Evolutionary conservation across 139 green algal genomes (phyloP).

Genomic region (Chlorella sp.): DNA sequence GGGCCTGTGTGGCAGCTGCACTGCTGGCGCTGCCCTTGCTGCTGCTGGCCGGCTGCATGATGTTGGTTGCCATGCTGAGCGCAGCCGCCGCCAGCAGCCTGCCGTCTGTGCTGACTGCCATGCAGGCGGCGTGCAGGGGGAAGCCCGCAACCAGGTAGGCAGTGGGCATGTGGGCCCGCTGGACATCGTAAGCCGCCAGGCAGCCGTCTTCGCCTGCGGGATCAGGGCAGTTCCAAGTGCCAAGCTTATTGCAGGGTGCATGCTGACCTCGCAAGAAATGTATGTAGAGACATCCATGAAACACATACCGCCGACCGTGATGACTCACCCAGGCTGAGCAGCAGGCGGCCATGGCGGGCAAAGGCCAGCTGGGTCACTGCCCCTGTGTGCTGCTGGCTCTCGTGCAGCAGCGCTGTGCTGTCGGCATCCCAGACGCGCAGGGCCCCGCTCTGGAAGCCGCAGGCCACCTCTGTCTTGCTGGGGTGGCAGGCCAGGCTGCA

Average conservation of each 20-base stretch:
- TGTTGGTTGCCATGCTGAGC: background rate
- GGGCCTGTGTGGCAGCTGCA: background rate
- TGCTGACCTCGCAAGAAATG: background rate
- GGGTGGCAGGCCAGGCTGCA: constrained; percentile 59
- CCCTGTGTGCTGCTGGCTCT: constrained; percentile 73
- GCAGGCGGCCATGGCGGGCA: constrained; percentile 52
- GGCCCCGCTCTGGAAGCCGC: constrained; percentile 66
- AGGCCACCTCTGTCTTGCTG: constrained; percentile 60
- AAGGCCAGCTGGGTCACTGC: constrained; percentile 62
- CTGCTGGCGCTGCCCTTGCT: background rate
- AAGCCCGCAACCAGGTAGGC: constrained; percentile 60
- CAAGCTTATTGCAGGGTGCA: too few species aligned
- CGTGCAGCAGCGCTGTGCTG: constrained; percentile 69
- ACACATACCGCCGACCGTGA: too few species aligned
- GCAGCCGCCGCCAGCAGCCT: constrained; percentile 44
- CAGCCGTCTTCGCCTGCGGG: constrained; percentile 65
- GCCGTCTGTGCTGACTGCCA: constrained; percentile 62
- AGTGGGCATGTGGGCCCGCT: constrained; percentile 59
- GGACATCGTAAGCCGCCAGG: constrained; percentile 73
- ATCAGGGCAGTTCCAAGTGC: background rate
- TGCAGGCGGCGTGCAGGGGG: constrained; percentile 43
- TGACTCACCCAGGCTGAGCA: constrained; percentile 63
- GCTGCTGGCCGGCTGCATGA: background rate
- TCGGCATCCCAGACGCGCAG: constrained; percentile 77
- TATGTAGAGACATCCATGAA: too few species aligned